Conservation (phyloP, 83 land plant genomes). For the Diphasiastrum complanatum region DNA sequence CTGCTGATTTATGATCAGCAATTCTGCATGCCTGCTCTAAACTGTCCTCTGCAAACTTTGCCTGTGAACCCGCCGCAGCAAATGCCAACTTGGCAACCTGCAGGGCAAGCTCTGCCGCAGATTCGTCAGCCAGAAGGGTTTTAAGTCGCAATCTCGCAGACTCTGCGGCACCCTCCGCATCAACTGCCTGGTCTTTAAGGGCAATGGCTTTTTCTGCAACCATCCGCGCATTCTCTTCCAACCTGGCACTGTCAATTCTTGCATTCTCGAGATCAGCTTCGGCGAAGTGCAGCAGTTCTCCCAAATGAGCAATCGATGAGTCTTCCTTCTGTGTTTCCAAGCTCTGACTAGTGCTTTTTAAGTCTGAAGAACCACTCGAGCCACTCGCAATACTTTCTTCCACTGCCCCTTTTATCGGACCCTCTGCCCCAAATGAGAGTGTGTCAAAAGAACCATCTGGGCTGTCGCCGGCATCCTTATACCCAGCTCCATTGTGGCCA, state of each 20-base stretch:
- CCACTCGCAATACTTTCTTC: too few species aligned
- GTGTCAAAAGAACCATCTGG: too few species aligned
- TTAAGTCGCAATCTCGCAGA: conserved; percentile 19
- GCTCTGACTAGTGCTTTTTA: too few species aligned
- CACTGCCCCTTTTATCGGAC: too few species aligned
- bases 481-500: too few species aligned
- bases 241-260: conserved; percentile 49
- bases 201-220: conserved; percentile 70
- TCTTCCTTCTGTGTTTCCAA: conserved; percentile 14
- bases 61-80: conserved; percentile 56
- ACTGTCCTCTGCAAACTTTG: conserved; percentile 41
- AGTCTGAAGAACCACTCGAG: too few species aligned
- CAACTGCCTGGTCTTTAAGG: conserved; percentile 60
- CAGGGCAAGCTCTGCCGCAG: conserved; percentile 48
- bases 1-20: neutral
- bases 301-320: conserved; percentile 41
- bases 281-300: conserved; percentile 52
- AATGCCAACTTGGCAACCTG: conserved; percentile 61
- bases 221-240: conserved; percentile 76
- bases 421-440: too few species aligned
- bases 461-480: too few species aligned
- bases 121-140: conserved; percentile 39
- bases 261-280: conserved; percentile 66
- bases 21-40: conserved; percentile 25
- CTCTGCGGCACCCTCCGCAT: conserved; percentile 49